Evolutionary conservation across 1,284 basidiomycete genomes (phyloP).

Genomic region (Puccinia horiana): DNA sequence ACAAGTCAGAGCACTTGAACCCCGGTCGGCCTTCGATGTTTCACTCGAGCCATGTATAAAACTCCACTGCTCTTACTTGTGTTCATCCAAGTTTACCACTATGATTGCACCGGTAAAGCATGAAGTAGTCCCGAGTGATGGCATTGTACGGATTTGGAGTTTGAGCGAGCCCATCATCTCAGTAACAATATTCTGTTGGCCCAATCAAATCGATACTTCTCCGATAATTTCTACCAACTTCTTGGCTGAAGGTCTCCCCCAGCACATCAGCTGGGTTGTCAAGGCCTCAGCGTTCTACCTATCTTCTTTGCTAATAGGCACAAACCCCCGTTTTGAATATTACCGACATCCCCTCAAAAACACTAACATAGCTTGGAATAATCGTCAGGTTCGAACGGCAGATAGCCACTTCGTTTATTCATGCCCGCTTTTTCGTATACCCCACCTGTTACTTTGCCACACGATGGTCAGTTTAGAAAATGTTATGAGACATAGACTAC

Average conservation of each 20-base stretch:
- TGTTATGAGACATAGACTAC: background rate
- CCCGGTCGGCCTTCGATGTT: background rate
- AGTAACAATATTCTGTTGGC: background rate
- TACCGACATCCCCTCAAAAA: background rate
- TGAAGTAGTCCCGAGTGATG: background rate
- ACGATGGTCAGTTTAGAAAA: constrained; percentile 14
- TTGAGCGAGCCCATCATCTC: background rate
- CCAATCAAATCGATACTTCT: background rate
- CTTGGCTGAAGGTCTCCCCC: background rate
- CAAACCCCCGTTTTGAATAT: background rate
- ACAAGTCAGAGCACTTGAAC: background rate
- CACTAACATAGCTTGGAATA: background rate
- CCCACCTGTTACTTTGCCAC: background rate
- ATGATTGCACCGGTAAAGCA: too few relatives aligned
- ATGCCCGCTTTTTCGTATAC: background rate
- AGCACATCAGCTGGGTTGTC: background rate
- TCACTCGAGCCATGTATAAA: background rate
- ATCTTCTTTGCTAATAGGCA: background rate
- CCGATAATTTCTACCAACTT: background rate
- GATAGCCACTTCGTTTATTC: background rate
- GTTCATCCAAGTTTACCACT: background rate
- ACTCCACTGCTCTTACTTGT: background rate
- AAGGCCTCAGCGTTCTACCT: background rate
- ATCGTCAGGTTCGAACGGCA: background rate
- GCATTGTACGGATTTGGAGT: background rate